Evolutionary conservation across 179 eudicot genomes (phyloP).

Genomic region (Beta corolliflora): DNA sequence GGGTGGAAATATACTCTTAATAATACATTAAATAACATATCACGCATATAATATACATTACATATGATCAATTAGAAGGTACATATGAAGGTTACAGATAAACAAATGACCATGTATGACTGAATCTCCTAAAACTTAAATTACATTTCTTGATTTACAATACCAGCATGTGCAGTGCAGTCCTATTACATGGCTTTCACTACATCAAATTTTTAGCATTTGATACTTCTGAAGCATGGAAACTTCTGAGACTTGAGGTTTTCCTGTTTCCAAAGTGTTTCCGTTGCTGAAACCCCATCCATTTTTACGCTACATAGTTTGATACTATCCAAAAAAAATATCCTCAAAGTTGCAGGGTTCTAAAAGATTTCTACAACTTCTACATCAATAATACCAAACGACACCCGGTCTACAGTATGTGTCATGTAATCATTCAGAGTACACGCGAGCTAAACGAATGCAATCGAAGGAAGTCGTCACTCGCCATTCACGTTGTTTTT

Average conservation of each 20-base stretch:
- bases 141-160: not conserved
- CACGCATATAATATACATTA: no score
- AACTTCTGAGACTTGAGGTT: no score
- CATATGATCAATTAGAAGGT: not conserved
- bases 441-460: conserved; percentile 55
- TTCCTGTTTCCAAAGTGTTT: no score
- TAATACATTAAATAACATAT: not conserved
- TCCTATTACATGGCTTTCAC: not conserved
- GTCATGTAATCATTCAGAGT: conserved; percentile 45
- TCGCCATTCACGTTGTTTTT: conserved; percentile 90
- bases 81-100: not conserved
- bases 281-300: no score
- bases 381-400: not conserved
- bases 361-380: not conserved
- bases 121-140: not conserved
- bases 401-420: not conserved
- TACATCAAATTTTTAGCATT: not conserved
- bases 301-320: not conserved
- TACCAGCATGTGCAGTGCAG: not conserved
- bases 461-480: conserved; percentile 68
- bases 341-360: not conserved
- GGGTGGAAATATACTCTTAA: not conserved
- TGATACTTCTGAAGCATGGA: no score
- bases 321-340: conserved; percentile 3
- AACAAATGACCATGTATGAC: not conserved